phyloP scores from a whole-genome alignment of 257 asterid genomes.

The Buddleja alternifolia region DNA sequence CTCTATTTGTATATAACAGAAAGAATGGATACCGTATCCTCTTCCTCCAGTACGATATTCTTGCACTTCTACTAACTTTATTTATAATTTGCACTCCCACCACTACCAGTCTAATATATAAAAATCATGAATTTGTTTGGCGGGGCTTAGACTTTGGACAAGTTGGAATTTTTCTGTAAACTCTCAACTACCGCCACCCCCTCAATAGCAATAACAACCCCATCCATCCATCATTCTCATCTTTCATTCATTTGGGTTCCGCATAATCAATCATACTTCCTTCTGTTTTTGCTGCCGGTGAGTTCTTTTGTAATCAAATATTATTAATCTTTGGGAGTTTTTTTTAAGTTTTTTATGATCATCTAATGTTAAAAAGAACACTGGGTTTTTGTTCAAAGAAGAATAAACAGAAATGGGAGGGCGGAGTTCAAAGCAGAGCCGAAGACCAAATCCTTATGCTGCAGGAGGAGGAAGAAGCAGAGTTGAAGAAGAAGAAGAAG shows the following conservation, averaged over 20 bases:
- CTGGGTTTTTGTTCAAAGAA: conserved; percentile 12
- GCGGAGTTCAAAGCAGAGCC: conserved; percentile 36
- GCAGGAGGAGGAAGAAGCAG: conserved; percentile 31
- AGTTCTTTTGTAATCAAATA: conserved; percentile 1
- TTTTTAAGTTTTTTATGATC: conserved; percentile 17
- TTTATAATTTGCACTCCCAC: neutral
- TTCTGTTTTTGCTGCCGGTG: conserved; percentile 20
- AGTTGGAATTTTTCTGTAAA: neutral
- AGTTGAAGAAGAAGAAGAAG: too few species aligned
- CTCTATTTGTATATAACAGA: neutral
- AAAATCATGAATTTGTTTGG: conserved; percentile 3
- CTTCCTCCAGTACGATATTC: conserved; percentile 1
- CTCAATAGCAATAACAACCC: conserved; percentile 18
- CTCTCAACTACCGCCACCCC: conserved; percentile 30
- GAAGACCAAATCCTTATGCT: conserved; percentile 45
- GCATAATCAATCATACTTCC: neutral
- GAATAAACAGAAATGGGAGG: conserved; percentile 47
- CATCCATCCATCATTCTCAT: neutral
- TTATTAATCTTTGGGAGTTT: neutral
- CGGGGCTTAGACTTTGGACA: conserved; percentile 29
- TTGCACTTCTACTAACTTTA: neutral
- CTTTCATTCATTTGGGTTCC: neutral
- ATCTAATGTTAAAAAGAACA: conserved; percentile 20
- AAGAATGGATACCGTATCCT: neutral
- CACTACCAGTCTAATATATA: neutral